Evolutionary conservation across 306 rosid species (phyloP), one percentile per base, ranked within the genome.

Genomic region (Citrullus amarus): DNA sequence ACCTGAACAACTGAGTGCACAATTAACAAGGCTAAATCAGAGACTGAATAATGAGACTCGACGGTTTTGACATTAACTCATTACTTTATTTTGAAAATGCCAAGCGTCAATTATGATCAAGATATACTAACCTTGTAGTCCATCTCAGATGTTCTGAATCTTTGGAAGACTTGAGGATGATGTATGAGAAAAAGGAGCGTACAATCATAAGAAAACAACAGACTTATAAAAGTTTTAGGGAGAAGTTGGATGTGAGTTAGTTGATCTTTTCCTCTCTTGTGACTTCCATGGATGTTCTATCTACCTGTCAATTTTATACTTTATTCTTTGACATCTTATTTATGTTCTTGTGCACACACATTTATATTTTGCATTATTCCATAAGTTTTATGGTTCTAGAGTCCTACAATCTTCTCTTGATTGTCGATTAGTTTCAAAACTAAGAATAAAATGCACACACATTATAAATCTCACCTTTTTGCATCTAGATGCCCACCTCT

Each of bases 1-100:
- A 43, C 94, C 97, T 8, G 97, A 88, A 81, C 90, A 92, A 82
- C 89, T 92, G 80, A 93, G 91, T 75, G 88, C 90, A 16, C 90
- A 86, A 79, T 25, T 93, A 81, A 88, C 86, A 60, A 82, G 85
- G 79, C 81, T 92, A 75, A 83, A 86, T 67, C 88, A 83, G 81
- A 87, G 86, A 80, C 90, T 90, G 79, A 78, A 70, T 83, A 91
- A 82, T 30, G 97, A 93, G 85, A 91, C 90, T 66, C 87, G 83
- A 77, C 84, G 93, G 98, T 84, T 73, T 79, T 72, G 6, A n/a
- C 73, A 55, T 69, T 41, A 51, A 79, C 72, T 41, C 73, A 57
- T 76, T 61, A 58, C 50, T 79, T 80, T 20, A 30, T 53, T 48
- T 32, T 80, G 78, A 65, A 71, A 28, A 80, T 20, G 75, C 79